A percentile compares a stretch with the other conserved stretches of the same genome.
Conservation (phyloP, 169 alveolate genomes). For the Plasmodium blacklocki region DNA sequence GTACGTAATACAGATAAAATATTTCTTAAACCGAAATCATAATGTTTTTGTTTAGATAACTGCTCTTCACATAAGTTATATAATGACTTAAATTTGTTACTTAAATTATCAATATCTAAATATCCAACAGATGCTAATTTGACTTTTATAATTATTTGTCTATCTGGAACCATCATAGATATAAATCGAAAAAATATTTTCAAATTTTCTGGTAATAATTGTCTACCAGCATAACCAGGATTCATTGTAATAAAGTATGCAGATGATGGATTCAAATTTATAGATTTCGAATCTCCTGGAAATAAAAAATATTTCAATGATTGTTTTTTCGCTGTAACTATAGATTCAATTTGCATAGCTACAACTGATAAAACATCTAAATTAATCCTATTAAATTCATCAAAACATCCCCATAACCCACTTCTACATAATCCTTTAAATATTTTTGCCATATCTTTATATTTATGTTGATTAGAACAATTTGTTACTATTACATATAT, state of each 20-base stretch:
- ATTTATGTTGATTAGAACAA: constrained; percentile 98
- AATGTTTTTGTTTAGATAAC: constrained; percentile 95
- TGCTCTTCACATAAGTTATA: constrained; percentile 95
- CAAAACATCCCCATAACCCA: constrained; percentile 99
- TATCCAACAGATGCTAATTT: constrained; percentile 97
- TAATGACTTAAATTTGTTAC: constrained; percentile 95
- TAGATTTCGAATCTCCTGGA: constrained; percentile 89
- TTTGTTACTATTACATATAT: constrained; percentile 97
- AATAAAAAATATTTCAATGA: constrained; percentile 86
- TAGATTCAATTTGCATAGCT: constrained; percentile 94
- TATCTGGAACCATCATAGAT: constrained; percentile 94
- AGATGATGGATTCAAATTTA: constrained; percentile 93
- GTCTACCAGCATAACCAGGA: constrained; percentile 99
- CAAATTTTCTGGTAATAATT: constrained; percentile 96
- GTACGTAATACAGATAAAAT: constrained; percentile 94
- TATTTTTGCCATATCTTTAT: constrained; percentile 97
- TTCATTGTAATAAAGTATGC: constrained; percentile 98
- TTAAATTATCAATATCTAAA: constrained; percentile 93
- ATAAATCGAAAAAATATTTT: constrained; percentile 94
- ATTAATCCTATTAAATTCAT: constrained; percentile 97
- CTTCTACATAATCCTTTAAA: constrained; percentile 95
- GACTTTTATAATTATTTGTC: constrained; percentile 92
- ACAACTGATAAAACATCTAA: constrained; percentile 97
- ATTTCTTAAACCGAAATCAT: constrained; percentile 99
- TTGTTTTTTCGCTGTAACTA: constrained; percentile 92